Evolutionary conservation across 1,284 basidiomycete species (phyloP), one percentile per base, ranked within the genome.

Genomic region (Ustilago xerochloae): DNA sequence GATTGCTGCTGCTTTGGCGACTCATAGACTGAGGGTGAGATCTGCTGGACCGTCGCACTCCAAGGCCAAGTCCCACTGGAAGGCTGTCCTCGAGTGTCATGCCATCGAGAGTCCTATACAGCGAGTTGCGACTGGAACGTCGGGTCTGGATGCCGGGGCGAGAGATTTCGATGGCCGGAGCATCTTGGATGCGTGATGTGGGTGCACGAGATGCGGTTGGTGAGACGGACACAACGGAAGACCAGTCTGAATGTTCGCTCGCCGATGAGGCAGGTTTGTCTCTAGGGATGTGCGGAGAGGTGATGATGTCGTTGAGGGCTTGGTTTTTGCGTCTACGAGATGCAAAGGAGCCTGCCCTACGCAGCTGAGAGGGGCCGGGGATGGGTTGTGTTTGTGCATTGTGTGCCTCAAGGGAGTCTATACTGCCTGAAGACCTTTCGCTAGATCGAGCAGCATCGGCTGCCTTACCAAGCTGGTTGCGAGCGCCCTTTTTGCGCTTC

Each of bases 231-330:
- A 52, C 32, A 8, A 74, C 49, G 15, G 71, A 68, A 3, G 71
- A 72, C 71, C 74, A 74, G 38, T 77, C 74, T 12, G 70, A 67
- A 13, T 22, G 59, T 39, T 73, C 66, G 54, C 74, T 77, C n/a
- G 61, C 63, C 28, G 63, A 66, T 1, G 68, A 70, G 6, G 51
- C 36, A 13, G 74, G 63, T 24, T 54, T 64, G 54, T 73, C 64
- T 15, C 63, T 47, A 20, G 61, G 56, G 22, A 67, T 28, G 47
- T 73, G 57, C 3, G 70, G 64, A 6, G 70, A 73, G 3, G 61
- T 47, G 41, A 73, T 41, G 30, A 67, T 39, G 26, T 61, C 46
- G 50, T 63, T 50, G 38, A 71, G 46, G 20, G 32, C 35, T 43
- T 50, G 59, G 20, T 39, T 49, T 29, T 38, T 63, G 22, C 52